phyloP scores from a whole-genome alignment of 129 eudicot species.

The Chrysanthemum makinoi region DNA sequence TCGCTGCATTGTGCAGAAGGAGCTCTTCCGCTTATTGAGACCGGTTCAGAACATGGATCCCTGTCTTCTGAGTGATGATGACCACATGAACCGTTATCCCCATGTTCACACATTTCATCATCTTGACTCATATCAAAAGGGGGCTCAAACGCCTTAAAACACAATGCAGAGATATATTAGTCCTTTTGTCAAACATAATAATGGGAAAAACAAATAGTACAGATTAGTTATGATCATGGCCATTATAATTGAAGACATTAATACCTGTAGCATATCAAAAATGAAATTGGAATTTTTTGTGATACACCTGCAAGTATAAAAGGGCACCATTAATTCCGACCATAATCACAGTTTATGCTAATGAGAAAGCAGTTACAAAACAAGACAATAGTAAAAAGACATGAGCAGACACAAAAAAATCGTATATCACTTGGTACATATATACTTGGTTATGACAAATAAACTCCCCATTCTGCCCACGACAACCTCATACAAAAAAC shows the following conservation, averaged over 20 bases:
- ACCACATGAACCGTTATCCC: slow-evolving; percentile 38
- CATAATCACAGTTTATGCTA: background rate
- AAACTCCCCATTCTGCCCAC: no score
- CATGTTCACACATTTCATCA: slow-evolving; percentile 41
- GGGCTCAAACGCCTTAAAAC: slow-evolving; percentile 86
- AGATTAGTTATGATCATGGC: background rate
- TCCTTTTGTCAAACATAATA: background rate
- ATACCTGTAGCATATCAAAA: slow-evolving; percentile 71
- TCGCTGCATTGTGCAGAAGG: slow-evolving; percentile 31
- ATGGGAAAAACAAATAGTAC: slow-evolving; percentile 2
- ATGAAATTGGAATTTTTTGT: slow-evolving; percentile 63
- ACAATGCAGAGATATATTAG: slow-evolving; percentile 7
- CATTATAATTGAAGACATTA: no score
- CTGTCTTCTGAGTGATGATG: slow-evolving; percentile 36
- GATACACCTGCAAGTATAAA: slow-evolving; percentile 65
- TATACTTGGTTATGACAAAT: no score
- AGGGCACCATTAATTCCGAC: slow-evolving; percentile 17
- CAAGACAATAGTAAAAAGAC: background rate
- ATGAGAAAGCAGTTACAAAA: background rate
- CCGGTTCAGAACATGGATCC: no score
- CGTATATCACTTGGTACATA: no score
- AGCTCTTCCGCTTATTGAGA: slow-evolving; percentile 35
- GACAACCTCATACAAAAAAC: no score
- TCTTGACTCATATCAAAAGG: slow-evolving; percentile 89
- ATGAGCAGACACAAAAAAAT: no score